These are phyloP conservation scores for Ascoidea rubescens DNA, from an alignment of 805 yeast genomes.

Conservation along the genomic window DNA sequence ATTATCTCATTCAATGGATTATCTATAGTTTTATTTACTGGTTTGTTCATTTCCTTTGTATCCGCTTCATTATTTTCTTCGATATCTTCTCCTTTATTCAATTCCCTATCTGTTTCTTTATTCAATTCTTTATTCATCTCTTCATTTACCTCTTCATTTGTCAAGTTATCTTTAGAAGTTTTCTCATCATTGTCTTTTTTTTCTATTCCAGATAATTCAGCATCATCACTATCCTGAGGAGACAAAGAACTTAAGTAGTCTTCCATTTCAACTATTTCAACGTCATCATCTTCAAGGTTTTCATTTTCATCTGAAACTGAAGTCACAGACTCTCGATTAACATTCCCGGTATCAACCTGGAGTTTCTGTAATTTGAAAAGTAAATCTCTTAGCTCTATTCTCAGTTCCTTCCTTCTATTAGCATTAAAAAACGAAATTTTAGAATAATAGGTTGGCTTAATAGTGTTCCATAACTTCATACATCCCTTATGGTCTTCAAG, in stretches of 20 bases:
- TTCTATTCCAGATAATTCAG: neutral
- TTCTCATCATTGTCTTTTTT: neutral
- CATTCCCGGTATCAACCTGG: constrained; percentile 6
- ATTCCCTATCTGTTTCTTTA: too few species aligned
- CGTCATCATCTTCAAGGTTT: constrained; percentile 6
- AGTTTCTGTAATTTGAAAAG: constrained; percentile 5
- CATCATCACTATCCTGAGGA: too few species aligned
- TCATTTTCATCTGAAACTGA: neutral
- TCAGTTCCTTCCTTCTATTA: constrained; percentile 16
- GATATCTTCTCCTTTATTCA: too few species aligned
- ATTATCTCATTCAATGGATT: too few species aligned
- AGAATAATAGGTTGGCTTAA: constrained; percentile 9
- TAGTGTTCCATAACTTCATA: constrained; percentile 30
- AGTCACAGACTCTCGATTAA: constrained; percentile 2
- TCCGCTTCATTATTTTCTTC: too few species aligned
- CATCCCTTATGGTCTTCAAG: constrained; percentile 34
- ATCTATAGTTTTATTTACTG: too few species aligned
- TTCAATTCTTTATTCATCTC: too few species aligned
- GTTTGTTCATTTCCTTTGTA: too few species aligned
- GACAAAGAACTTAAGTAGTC: neutral
- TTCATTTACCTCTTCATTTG: too few species aligned
- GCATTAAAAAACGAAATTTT: constrained; percentile 12
- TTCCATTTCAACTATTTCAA: constrained; percentile 8
- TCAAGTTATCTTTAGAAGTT: too few species aligned
- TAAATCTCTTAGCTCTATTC: constrained; percentile 13